phyloP scores from a whole-genome alignment of 306 rosid species.

The Prosopis cineraria region DNA sequence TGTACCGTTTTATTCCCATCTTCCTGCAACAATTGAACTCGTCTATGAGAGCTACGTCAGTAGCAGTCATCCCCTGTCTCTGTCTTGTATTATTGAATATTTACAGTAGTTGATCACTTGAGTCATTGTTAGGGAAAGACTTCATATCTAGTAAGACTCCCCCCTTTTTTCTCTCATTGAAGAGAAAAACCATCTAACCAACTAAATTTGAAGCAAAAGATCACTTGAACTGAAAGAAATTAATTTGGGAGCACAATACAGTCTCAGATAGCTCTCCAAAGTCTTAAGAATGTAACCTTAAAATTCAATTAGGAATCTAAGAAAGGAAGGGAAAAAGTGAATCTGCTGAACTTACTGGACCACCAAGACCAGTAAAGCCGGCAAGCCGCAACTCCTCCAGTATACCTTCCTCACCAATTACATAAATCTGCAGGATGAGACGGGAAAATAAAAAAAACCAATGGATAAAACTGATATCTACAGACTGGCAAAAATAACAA shows the following conservation, averaged over 20 bases:
- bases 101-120: slow-evolving; percentile 12
- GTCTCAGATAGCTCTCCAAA: background rate
- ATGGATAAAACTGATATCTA: background rate
- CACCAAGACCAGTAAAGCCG: slow-evolving; percentile 90
- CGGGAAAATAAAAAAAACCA: background rate
- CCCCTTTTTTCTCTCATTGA: background rate
- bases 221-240: background rate
- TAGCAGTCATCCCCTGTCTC: slow-evolving; percentile 29
- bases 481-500: background rate
- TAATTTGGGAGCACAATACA: slow-evolving; percentile 6
- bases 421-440: slow-evolving; percentile 70
- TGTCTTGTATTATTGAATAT: slow-evolving; percentile 9
- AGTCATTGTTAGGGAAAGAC: slow-evolving; percentile 16
- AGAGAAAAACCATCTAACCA: slow-evolving; percentile 24
- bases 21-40: slow-evolving; percentile 64
- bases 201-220: background rate
- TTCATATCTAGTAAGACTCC: slow-evolving; percentile 18
- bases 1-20: slow-evolving; percentile 67
- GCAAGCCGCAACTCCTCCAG: slow-evolving; percentile 84
- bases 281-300: background rate
- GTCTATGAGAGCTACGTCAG: slow-evolving; percentile 33
- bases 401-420: slow-evolving; percentile 86
- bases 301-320: background rate
- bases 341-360: slow-evolving; percentile 65
- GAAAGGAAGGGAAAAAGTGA: background rate